phyloP scores from a whole-genome alignment of 148 eudicot species.

The Nepenthes mirabilis region DNA sequence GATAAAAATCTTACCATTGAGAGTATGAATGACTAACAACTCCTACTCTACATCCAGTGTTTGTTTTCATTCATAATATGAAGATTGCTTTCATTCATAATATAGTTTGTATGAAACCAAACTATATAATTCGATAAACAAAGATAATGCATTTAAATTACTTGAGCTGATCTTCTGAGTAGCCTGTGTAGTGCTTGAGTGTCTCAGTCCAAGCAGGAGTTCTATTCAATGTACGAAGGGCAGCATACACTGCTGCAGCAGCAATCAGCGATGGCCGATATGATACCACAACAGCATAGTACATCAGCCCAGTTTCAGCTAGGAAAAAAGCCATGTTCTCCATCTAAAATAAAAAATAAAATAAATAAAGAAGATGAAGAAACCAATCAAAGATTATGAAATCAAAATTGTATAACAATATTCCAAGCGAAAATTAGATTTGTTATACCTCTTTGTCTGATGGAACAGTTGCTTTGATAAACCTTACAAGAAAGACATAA shows the following conservation, averaged over 20 bases:
- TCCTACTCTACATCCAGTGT: no score
- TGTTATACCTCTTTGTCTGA: conserved; percentile 44
- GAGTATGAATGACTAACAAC: no score
- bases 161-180: conserved; percentile 42
- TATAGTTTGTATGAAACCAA: no score
- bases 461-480: conserved; percentile 59
- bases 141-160: conserved; percentile 4
- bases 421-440: no score
- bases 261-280: conserved; percentile 61
- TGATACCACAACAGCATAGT: conserved; percentile 24
- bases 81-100: no score
- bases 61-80: no score
- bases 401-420: background rate
- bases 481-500: conserved; percentile 69
- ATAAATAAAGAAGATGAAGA: background rate
- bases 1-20: no score
- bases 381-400: background rate
- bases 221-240: conserved; percentile 40
- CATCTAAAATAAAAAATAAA: conserved; percentile 24
- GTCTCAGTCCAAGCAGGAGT: conserved; percentile 59
- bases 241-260: conserved; percentile 64
- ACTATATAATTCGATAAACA: no score
- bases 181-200: conserved; percentile 59
- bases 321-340: conserved; percentile 66
- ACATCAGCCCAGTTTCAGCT: conserved; percentile 55